Percentiles rank a stretch among this genome's conserved stretches.
Conservation (phyloP, 2,329 filamentous ascomycete species). For the Claviceps sp. region DNA sequence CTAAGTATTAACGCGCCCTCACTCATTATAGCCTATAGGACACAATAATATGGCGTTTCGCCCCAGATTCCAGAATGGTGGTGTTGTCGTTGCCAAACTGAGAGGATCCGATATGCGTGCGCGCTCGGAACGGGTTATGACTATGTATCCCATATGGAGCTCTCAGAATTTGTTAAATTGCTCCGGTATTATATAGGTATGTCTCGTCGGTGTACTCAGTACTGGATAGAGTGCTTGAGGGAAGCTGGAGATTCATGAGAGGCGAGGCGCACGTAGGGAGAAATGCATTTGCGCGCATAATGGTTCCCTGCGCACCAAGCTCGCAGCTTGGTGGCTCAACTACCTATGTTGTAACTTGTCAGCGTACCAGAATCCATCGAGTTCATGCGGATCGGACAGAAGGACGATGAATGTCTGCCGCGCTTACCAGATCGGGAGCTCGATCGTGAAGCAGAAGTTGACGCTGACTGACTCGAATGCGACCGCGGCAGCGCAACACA, state of each 20-base stretch:
- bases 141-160: too few species aligned
- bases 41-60: conserved; percentile 17
- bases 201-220: too few species aligned
- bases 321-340: conserved; percentile 27
- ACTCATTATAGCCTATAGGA: conserved; percentile 16
- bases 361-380: conserved; percentile 14
- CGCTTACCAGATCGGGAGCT: neutral
- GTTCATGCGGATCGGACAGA: conserved; percentile 18
- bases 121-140: conserved; percentile 7
- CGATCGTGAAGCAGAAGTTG: conserved; percentile 18
- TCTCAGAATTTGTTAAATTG: too few species aligned
- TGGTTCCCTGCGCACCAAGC: neutral
- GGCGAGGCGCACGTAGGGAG: too few species aligned
- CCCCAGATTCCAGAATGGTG: conserved; percentile 14
- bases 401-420: conserved; percentile 6
- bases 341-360: conserved; percentile 17
- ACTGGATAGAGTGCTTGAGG: too few species aligned
- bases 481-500: conserved; percentile 1
- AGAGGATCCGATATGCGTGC: neutral
- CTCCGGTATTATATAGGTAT: too few species aligned
- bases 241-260: too few species aligned
- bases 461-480: conserved; percentile 18
- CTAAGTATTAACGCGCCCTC: conserved; percentile 13
- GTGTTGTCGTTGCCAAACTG: conserved; percentile 12
- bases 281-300: too few species aligned